Base-by-base conservation (phyloP, 169 alveolate species). In the Toxoplasma gondii region DNA sequence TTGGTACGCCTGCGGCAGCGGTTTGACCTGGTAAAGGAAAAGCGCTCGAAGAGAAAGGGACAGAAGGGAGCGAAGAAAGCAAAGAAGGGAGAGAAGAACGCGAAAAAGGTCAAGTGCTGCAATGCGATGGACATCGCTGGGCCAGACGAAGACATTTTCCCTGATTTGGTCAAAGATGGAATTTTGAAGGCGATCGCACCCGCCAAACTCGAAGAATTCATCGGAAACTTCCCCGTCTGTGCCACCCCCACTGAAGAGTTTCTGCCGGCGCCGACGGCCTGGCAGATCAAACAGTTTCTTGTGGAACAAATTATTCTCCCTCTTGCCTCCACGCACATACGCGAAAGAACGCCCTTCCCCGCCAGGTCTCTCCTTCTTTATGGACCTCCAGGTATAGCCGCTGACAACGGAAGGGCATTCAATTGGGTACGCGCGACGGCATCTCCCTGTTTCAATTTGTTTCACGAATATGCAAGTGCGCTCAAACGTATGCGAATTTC, bases 131-230 rank as follows among this genome's bases (percentile, higher is more conserved):
- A 70, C 95, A 96, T 91, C 95, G 96, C 67, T 97, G 96, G 92
- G 91, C 90, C 90, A 1, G 12, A 2, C 31, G 90, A 36, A 96
- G 96, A 69, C 94, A 94, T 94, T n/a, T 96, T 93, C 84, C 94
- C 92, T 24, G 95, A 97, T 93, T 93, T 96, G 54, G 96, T 98
- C 67, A 95, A 96, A 88, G 96, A 96, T 69, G 97, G 97, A 44
- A 96, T 96, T 29, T 96, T 90, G 27, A 96, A 96, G 88, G 93
- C 94, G 38, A 90, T 96, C n/a, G 95, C 94, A 31, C 96, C 96
- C 0, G 94, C 96, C 53, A 90, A 39, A 0, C 94, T 97, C n/a
- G 64, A 91, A n/a, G 97, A 96, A 91, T 93, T 96, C 36, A 83
- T 88, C 54, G 98, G 98, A 27, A 97, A 94, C 78, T 95, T 96